Evolutionary conservation across 2,329 filamentous ascomycete species (phyloP).

Genomic region (Colletotrichum limetticola): DNA sequence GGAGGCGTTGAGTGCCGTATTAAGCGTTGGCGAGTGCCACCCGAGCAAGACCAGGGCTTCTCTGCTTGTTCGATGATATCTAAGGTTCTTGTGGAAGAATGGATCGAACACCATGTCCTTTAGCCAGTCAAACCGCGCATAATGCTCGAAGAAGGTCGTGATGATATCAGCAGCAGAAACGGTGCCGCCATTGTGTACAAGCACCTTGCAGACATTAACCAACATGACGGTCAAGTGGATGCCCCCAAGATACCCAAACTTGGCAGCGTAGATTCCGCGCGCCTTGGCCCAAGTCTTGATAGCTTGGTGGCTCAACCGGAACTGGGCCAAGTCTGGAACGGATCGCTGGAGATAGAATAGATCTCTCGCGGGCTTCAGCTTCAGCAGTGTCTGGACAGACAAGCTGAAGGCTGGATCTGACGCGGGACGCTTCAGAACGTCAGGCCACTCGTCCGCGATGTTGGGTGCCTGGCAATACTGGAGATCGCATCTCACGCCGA

Average conservation of each 20-base stretch:
- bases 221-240: constrained; percentile 73
- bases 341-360: constrained; percentile 69
- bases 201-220: constrained; percentile 67
- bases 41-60: constrained; percentile 73
- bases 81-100: constrained; percentile 63
- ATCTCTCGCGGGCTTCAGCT: constrained; percentile 73
- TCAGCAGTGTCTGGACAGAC: constrained; percentile 65
- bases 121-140: constrained; percentile 69
- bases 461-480: constrained; percentile 68
- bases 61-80: constrained; percentile 64
- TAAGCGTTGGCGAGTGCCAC: constrained; percentile 70
- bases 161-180: constrained; percentile 63
- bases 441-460: constrained; percentile 52
- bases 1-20: constrained; percentile 67
- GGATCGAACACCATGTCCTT: constrained; percentile 67
- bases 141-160: constrained; percentile 71
- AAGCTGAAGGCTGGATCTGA: constrained; percentile 66
- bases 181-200: constrained; percentile 48
- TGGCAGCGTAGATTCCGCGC: constrained; percentile 72
- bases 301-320: constrained; percentile 67
- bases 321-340: constrained; percentile 67
- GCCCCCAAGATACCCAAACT: constrained; percentile 73
- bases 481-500: constrained; percentile 68
- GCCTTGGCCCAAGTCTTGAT: constrained; percentile 71
- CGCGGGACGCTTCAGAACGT: constrained; percentile 57